Percentiles rank a stretch among this genome's conserved stretches.
Conservation (phyloP, 1,139 yeast genomes). For the Candida sp. region DNA sequence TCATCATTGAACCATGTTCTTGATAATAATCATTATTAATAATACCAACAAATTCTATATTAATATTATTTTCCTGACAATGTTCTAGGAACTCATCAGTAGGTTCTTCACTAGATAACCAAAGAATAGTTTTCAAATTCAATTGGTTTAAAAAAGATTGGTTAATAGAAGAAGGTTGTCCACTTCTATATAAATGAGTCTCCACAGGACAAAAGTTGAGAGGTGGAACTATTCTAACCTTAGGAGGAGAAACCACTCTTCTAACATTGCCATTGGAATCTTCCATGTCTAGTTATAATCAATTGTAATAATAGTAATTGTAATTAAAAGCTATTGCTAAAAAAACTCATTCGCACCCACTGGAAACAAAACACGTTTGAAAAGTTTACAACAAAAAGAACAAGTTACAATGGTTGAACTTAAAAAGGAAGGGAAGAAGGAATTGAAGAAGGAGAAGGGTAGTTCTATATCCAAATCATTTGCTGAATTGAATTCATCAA, state of each 20-base stretch:
- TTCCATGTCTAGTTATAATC: conserved; percentile 3
- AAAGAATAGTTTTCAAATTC: conserved; percentile 73
- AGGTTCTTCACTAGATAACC: conserved; percentile 97
- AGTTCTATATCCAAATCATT: conserved; percentile 12
- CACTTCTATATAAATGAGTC: conserved; percentile 77
- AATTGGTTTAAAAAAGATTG: conserved; percentile 79
- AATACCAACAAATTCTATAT: conserved; percentile 62
- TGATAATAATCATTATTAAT: conserved; percentile 48
- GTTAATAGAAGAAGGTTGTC: conserved; percentile 95
- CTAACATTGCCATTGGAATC: conserved; percentile 6
- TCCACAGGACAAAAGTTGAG: conserved; percentile 95
- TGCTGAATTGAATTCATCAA: conserved; percentile 46
- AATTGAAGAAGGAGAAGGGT: conserved; percentile 1
- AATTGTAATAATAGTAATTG: no score
- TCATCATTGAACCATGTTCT: conserved; percentile 24
- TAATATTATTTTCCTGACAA: conserved; percentile 68
- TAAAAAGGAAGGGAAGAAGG: conserved; percentile 2
- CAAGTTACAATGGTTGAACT: background rate
- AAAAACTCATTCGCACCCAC: no score
- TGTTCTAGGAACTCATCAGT: conserved; percentile 82
- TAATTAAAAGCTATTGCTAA: no score
- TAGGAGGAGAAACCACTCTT: conserved; percentile 43
- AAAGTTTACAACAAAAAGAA: no score
- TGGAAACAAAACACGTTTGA: no score
- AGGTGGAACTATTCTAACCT: conserved; percentile 81